phyloP scores from a whole-genome alignment of 116 monocot species.

The Posidonia oceanica region DNA sequence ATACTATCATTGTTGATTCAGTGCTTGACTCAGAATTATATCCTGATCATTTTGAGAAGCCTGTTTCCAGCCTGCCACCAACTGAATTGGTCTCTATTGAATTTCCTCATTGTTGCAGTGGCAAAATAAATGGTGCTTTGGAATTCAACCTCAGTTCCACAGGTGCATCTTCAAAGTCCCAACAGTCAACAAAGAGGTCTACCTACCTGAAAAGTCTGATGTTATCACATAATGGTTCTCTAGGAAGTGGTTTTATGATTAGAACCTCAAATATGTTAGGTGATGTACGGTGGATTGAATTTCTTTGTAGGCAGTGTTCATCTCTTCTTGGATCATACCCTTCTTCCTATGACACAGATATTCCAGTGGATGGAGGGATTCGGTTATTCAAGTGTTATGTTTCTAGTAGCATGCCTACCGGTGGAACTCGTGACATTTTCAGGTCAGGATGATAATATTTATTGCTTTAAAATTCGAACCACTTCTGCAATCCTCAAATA shows the following conservation, averaged over 20 bases:
- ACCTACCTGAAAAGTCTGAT: conserved; percentile 9
- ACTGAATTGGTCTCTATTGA: conserved; percentile 8
- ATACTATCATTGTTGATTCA: neutral
- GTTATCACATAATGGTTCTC: conserved; percentile 26
- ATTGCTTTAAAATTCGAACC: no score
- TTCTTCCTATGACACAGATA: conserved; percentile 16
- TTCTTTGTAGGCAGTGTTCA: conserved; percentile 53
- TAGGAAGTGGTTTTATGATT: conserved; percentile 71
- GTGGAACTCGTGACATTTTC: conserved; percentile 53
- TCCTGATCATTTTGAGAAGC: neutral
- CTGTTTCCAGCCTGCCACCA: neutral
- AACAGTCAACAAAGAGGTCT: neutral
- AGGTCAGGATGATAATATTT: conserved; percentile 18
- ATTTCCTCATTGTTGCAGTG: conserved; percentile 26
- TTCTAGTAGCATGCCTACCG: conserved; percentile 37
- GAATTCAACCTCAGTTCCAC: neutral
- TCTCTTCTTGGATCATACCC: conserved; percentile 71
- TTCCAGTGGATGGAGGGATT: conserved; percentile 58
- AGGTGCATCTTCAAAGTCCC: neutral
- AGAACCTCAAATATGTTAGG: conserved; percentile 29
- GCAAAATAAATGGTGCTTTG: conserved; percentile 1
- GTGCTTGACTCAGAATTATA: neutral
- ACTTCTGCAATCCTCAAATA: no score
- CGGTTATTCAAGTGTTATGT: conserved; percentile 80
- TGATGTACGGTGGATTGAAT: conserved; percentile 57